Conservation (phyloP, 2,329 filamentous ascomycete genomes). For the Colletotrichum melonis region DNA sequence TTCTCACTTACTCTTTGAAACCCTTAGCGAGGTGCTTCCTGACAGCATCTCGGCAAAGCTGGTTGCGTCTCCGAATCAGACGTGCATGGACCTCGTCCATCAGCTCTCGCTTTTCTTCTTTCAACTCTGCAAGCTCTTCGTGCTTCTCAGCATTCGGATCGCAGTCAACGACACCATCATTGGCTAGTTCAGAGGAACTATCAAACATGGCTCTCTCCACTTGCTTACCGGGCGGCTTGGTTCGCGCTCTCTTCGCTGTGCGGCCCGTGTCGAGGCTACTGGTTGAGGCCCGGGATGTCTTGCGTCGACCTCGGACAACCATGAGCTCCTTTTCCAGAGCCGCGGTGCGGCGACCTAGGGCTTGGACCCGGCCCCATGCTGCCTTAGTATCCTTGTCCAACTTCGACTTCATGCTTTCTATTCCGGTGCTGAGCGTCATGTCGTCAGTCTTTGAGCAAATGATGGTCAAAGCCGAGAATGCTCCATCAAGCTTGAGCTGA, state of each 20-base stretch:
- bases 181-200: accelerated
- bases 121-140: background rate
- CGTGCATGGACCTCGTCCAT: background rate
- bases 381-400: background rate
- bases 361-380: background rate
- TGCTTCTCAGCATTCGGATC: background rate
- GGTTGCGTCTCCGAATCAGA: slow-evolving; percentile 67
- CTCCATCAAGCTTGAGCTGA: slow-evolving; percentile 69
- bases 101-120: background rate
- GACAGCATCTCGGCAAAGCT: slow-evolving; percentile 55
- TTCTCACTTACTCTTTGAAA: slow-evolving; percentile 61
- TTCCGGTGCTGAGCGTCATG: slow-evolving; percentile 52
- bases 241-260: background rate
- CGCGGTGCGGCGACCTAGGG: background rate
- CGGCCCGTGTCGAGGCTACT: background rate
- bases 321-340: background rate
- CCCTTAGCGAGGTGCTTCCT: slow-evolving; percentile 35
- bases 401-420: background rate
- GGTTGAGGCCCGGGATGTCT: background rate
- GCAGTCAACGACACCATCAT: background rate
- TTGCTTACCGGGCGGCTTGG: background rate
- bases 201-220: accelerated
- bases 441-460: slow-evolving; percentile 74
- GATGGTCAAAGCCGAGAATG: slow-evolving; percentile 65
- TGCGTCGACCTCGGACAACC: background rate